Base-by-base conservation (phyloP, 805 yeast species). In the Metschnikowia continentalis region DNA sequence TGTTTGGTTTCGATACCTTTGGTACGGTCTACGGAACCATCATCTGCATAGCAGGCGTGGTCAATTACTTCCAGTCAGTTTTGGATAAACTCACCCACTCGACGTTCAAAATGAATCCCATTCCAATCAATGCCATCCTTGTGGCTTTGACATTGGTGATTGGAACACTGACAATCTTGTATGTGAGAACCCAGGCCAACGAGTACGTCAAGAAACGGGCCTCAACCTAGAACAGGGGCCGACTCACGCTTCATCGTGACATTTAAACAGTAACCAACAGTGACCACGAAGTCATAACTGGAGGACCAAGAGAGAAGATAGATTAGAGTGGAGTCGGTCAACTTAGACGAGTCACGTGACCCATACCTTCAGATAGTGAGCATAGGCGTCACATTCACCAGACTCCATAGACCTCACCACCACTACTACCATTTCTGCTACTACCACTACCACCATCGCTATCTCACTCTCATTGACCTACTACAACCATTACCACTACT, bases 1-100 rank as follows among this genome's bases (percentile, higher is more conserved):
- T 79, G 44, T 83, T 81, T 62, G 86, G 86, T 1, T 75, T 78
- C 55, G 83, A 80, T 58, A 79, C 84, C 10, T 78, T 80, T 61
- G 84, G 86, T 37, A 77, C 82, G 1, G 75, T 80, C 30, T 80
- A 80, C 58, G 84, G 84, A n/a, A 65, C 80, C 17, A 77, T 79
- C 32, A 78, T 79, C 66, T 75, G 81, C 41, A 66, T 77, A 22
- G 74, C 83, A 1, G 84, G 84, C 35, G 55, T 77, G 15, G 64
- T 77, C 61, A 80, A 80, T 60, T 77, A 75, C 53, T 62, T 68
- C 38, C 84, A 80, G 61, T 66, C 75, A 23, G 57, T 66, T 13
- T 69, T 80, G 58, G 84, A 80, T 58, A 68, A 61, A 50, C 60
- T 69, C 37, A 80, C 84, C 1, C 84, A 80, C 62, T 72, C 77